Evolutionary conservation across 2,329 filamentous ascomycete genomes (phyloP).

Genomic region (Sarocladiaceae sp.): DNA sequence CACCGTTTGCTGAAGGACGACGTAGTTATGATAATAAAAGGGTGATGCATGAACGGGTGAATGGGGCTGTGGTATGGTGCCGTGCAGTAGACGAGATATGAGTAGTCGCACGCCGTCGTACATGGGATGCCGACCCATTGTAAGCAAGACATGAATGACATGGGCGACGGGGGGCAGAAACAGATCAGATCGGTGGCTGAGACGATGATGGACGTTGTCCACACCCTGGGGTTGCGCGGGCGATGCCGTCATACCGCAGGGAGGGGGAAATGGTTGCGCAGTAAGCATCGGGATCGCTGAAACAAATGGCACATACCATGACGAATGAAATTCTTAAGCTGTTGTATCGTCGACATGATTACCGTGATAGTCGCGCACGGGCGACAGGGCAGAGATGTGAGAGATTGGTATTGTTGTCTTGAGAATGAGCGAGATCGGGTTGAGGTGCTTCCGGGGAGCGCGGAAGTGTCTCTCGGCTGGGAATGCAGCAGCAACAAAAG

Average conservation of each 20-base stretch:
- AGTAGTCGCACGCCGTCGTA: neutral
- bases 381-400: slow-evolving; percentile 3
- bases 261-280: neutral
- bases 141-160: slow-evolving; percentile 8
- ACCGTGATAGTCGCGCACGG: slow-evolving; percentile 15
- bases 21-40: neutral
- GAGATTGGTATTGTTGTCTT: neutral
- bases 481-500: slow-evolving; percentile 1
- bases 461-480: slow-evolving; percentile 1
- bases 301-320: slow-evolving; percentile 54
- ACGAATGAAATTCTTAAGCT: slow-evolving; percentile 95
- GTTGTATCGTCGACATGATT: slow-evolving; percentile 68
- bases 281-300: neutral
- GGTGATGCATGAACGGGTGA: no score
- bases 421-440: neutral
- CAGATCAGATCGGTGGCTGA: slow-evolving; percentile 8
- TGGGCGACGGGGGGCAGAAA: slow-evolving; percentile 2
- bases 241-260: slow-evolving; percentile 9
- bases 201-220: slow-evolving; percentile 4
- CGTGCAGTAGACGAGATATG: no score
- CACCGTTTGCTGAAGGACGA: neutral
- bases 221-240: slow-evolving; percentile 4
- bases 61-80: no score
- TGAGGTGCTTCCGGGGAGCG: neutral
- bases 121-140: neutral